phyloP scores from a whole-genome alignment of 2,329 filamentous ascomycete species.

The Apiospora hydei region DNA sequence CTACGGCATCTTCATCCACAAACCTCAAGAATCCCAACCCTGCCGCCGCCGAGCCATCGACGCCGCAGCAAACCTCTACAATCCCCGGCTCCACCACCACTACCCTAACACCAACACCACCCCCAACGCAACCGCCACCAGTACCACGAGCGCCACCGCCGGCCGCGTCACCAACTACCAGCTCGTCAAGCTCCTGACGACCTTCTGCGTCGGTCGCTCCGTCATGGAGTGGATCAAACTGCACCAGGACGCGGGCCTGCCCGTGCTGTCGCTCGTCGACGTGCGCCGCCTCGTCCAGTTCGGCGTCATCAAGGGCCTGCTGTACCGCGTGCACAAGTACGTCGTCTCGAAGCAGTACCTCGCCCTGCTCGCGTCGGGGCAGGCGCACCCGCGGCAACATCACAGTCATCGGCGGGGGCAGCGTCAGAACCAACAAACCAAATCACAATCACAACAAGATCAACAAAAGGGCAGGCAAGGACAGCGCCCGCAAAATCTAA shows the following conservation, averaged over 20 bases:
- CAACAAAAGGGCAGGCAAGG: conserved; percentile 31
- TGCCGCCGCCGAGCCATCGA: background rate
- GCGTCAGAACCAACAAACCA: no score
- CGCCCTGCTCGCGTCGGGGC: conserved; percentile 61
- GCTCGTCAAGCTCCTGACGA: conserved; percentile 84
- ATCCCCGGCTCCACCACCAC: conserved; percentile 8
- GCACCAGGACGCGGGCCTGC: conserved; percentile 70
- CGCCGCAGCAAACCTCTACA: background rate
- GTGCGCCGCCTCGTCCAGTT: conserved; percentile 93
- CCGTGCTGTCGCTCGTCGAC: conserved; percentile 79
- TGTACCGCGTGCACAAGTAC: conserved; percentile 94
- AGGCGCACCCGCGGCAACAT: conserved; percentile 47
- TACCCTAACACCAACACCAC: conserved; percentile 18
- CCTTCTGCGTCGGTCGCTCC: conserved; percentile 82
- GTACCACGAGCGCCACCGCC: conserved; percentile 8
- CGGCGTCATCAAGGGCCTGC: conserved; percentile 90
- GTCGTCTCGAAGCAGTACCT: conserved; percentile 74
- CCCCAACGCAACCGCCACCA: background rate
- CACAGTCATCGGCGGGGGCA: background rate
- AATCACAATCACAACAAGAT: background rate
- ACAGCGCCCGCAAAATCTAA: background rate
- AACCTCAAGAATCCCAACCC: background rate
- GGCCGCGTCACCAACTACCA: conserved; percentile 62
- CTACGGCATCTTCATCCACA: background rate
- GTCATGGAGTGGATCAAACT: conserved; percentile 86